phyloP scores from a whole-genome alignment of 768 basidiomycete species.

The Strobilomyces confusus region DNA sequence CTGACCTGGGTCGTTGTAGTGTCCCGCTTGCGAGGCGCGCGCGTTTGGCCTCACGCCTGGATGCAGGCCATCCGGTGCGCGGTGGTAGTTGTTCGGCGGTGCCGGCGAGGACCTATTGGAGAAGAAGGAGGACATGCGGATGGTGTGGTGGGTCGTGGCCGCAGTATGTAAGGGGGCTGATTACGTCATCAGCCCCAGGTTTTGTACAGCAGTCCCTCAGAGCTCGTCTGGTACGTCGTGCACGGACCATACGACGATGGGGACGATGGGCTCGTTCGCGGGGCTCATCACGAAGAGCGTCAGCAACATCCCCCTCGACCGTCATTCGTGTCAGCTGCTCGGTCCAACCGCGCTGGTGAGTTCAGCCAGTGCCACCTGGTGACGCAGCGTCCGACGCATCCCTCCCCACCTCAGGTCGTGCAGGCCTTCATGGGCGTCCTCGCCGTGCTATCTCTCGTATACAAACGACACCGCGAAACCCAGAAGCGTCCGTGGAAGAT shows the following conservation, averaged over 20 bases:
- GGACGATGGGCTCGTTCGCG: slow-evolving; percentile 14
- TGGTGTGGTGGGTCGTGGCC: neutral
- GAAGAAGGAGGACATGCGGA: slow-evolving; percentile 47
- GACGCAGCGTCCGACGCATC: neutral
- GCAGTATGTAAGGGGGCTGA: neutral
- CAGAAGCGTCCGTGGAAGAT: slow-evolving; percentile 89
- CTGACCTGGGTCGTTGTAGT: slow-evolving; percentile 52
- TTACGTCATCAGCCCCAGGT: slow-evolving; percentile 26
- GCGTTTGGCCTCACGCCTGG: slow-evolving; percentile 33
- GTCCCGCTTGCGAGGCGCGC: slow-evolving; percentile 34
- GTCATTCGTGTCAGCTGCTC: slow-evolving; percentile 40
- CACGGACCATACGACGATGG: neutral
- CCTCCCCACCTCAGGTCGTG: slow-evolving; percentile 48
- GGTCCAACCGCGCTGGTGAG: slow-evolving; percentile 46
- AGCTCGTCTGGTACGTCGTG: neutral
- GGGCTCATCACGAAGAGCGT: slow-evolving; percentile 7
- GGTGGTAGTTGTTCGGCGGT: slow-evolving; percentile 38
- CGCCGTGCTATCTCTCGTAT: slow-evolving; percentile 81
- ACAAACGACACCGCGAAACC: slow-evolving; percentile 83
- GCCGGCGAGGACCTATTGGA: slow-evolving; percentile 33
- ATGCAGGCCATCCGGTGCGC: slow-evolving; percentile 39
- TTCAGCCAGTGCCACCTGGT: neutral
- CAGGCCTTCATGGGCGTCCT: slow-evolving; percentile 88
- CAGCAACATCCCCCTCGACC: slow-evolving; percentile 37
- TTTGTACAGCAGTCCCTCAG: too few species aligned